Percentiles rank a stretch among this genome's conserved stretches.
Evolutionary conservation across 129 eudicot genomes (phyloP).

Genomic region (Pseudognaphalium luteoalbum): DNA sequence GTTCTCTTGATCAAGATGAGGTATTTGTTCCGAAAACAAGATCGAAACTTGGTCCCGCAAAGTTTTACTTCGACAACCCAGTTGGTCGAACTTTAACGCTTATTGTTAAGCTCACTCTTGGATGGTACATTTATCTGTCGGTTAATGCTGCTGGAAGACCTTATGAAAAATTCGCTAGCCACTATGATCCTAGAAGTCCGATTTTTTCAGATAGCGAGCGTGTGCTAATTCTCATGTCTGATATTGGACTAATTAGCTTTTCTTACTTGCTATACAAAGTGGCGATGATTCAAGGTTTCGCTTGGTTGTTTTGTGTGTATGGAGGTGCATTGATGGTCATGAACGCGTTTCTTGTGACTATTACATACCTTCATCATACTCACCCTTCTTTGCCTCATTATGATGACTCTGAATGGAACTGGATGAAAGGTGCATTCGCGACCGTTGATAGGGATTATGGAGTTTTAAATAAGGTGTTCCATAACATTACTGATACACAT

Average conservation of each 20-base stretch:
- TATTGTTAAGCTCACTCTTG: constrained; percentile 33
- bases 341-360: constrained; percentile 51
- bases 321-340: constrained; percentile 53
- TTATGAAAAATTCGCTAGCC: constrained; percentile 38
- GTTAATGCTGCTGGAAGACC: constrained; percentile 42
- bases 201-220: constrained; percentile 33
- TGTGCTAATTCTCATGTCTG: constrained; percentile 28
- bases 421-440: constrained; percentile 59
- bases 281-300: constrained; percentile 39
- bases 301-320: constrained; percentile 45
- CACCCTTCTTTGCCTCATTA: constrained; percentile 56
- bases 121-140: constrained; percentile 34
- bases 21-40: constrained; percentile 30
- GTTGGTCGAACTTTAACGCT: constrained; percentile 38
- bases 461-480: constrained; percentile 55
- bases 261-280: constrained; percentile 31
- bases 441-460: constrained; percentile 58
- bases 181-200: constrained; percentile 40
- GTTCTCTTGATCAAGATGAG: constrained; percentile 37
- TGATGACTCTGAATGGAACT: constrained; percentile 56
- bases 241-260: constrained; percentile 34
- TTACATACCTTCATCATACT: constrained; percentile 56
- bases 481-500: constrained; percentile 56
- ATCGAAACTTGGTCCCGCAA: neutral
- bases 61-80: constrained; percentile 34